Base-by-base conservation (phyloP, 2,329 filamentous ascomycete genomes). In the Sporothrix inflata region DNA sequence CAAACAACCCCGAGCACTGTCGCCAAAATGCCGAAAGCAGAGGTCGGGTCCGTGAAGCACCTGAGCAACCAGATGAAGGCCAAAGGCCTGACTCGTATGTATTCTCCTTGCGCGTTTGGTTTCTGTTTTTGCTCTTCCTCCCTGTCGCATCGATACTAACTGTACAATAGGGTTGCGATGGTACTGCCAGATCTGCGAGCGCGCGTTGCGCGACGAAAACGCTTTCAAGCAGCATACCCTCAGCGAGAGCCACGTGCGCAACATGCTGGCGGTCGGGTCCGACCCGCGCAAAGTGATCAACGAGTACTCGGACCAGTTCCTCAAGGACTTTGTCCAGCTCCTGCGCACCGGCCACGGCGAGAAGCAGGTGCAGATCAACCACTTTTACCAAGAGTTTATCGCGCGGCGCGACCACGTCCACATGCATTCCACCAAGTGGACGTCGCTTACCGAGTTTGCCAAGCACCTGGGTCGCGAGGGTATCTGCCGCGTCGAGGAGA, bases 301-400 rank as follows among this genome's bases (percentile, higher is more conserved):
- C 78, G 88, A 94, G 61, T 98, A 89, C 84, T 93, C 89, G 80
- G 87, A 87, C 74, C 88, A 97, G 69, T 99, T 90, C 84, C 93
- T 89, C 80, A 88, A 88, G 74, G 89, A 97, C 76, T 99, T 99
- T 80, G 83, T 92, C 74, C 87, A 87, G 72, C 85, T 96, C 1
- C 85, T 99, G 7, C 88, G 89, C 72, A 97, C 94, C 0, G 89
- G 91, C 0, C 96, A 99, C 78, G 94, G 94, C 74, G 94, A 97
- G 82, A 99, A 99, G 81, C 88, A 90, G 77, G 90, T 98, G 1
- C 88, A 94, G 45, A 89, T 94, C 69, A 99, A 99, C 78, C 90
- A 93, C 74, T 98, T 98, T 80, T 99, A 99, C 82, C 94, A 98
- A 80, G 91, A 94, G 78, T 96, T 97, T 78, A 98, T 98, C 76